phyloP scores from a whole-genome alignment of 2,329 filamentous ascomycete species.

The Botrytis porri region DNA sequence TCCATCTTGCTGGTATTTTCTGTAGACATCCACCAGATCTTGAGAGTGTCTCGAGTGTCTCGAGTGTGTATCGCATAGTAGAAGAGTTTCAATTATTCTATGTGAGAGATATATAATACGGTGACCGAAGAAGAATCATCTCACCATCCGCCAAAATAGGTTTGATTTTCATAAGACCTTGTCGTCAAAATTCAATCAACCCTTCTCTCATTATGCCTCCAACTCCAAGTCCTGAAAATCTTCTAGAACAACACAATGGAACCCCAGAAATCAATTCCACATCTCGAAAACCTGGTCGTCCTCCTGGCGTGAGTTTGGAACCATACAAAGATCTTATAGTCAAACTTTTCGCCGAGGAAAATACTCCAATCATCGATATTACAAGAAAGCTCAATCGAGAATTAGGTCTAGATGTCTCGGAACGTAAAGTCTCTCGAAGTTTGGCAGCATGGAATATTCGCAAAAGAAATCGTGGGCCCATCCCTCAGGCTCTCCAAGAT shows the following conservation, averaged over 20 bases:
- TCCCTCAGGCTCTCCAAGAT: slow-evolving; percentile 31
- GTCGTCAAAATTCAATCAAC: slow-evolving; percentile 8
- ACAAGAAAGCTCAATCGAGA: slow-evolving; percentile 32
- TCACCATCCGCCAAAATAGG: neutral
- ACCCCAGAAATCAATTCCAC: slow-evolving; percentile 2
- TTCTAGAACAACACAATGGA: neutral
- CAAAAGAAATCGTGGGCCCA: slow-evolving; percentile 32
- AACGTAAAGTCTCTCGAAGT: slow-evolving; percentile 34
- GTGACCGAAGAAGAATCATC: neutral
- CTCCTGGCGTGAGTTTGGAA: slow-evolving; percentile 31
- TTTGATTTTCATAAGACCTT: slow-evolving; percentile 6
- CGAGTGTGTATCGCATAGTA: neutral
- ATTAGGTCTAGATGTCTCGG: slow-evolving; percentile 33
- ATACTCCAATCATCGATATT: slow-evolving; percentile 34
- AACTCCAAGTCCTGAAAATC: neutral
- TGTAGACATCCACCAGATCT: too few relatives aligned
- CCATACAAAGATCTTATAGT: slow-evolving; percentile 35
- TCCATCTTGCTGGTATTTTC: neutral
- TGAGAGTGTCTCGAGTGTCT: too few relatives aligned
- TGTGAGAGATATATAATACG: neutral
- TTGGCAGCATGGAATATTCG: slow-evolving; percentile 34
- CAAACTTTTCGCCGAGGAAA: slow-evolving; percentile 31
- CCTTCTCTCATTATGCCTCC: neutral
- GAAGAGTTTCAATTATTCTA: neutral
- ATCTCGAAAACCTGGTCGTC: slow-evolving; percentile 31